Evolutionary conservation across 164 flowering plant species (phyloP).

Genomic region (Euptelea pleiosperma): DNA sequence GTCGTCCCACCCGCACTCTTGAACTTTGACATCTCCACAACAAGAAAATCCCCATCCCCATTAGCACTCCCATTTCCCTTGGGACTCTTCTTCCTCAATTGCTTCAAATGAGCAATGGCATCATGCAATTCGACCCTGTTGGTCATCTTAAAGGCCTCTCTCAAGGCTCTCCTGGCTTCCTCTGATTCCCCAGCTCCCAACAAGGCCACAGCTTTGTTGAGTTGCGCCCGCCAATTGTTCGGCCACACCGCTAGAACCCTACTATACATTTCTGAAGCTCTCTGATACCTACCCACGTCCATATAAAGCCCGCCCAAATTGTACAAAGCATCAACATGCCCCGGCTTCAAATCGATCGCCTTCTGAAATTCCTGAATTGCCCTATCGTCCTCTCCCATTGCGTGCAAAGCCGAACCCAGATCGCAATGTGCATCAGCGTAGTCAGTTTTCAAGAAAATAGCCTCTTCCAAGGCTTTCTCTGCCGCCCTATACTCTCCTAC

Average conservation of each 20-base stretch:
- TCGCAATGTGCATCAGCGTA: conserved; percentile 99
- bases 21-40: conserved; percentile 70
- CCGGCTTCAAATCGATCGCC: conserved; percentile 95
- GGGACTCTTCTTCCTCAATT: conserved; percentile 72
- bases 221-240: conserved; percentile 94
- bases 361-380: conserved; percentile 96
- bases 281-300: conserved; percentile 93
- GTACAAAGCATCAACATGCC: conserved; percentile 93
- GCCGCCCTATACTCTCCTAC: conserved; percentile 99
- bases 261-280: conserved; percentile 98
- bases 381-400: conserved; percentile 85
- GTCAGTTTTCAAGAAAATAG: conserved; percentile 85
- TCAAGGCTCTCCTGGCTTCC: conserved; percentile 84
- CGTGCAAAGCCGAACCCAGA: conserved; percentile 92
- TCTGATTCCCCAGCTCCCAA: conserved; percentile 94
- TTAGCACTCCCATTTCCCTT: conserved; percentile 51
- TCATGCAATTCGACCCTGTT: conserved; percentile 94
- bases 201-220: conserved; percentile 90
- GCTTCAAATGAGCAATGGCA: conserved; percentile 86
- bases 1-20: conserved; percentile 67
- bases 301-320: conserved; percentile 90
- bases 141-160: conserved; percentile 95
- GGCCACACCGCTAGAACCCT: conserved; percentile 93
- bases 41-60: conserved; percentile 54
- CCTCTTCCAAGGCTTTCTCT: conserved; percentile 94